Evolutionary conservation across 2,329 filamentous ascomycete genomes (phyloP).

Genomic region (Aspergillus sp.): DNA sequence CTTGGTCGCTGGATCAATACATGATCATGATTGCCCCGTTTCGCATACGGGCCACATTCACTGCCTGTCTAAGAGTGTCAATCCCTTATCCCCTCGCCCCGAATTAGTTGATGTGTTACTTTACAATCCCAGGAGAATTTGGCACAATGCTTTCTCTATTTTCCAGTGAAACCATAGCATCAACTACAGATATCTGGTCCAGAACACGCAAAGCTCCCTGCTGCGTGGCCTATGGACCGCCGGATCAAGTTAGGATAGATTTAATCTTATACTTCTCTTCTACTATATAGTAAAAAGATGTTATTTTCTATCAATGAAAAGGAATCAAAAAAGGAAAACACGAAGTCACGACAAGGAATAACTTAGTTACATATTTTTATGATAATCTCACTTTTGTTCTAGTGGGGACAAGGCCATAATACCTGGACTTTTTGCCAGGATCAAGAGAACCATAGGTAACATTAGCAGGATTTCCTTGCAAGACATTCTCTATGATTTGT

Average conservation of each 20-base stretch:
- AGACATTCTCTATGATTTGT: background rate
- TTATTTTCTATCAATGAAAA: background rate
- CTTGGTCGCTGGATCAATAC: conserved; percentile 28
- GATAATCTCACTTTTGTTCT: background rate
- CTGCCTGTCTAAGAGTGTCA: conserved; percentile 31
- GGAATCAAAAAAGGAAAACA: background rate
- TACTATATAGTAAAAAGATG: background rate
- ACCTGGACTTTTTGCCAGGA: too few species aligned
- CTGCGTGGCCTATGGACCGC: background rate
- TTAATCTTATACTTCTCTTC: background rate
- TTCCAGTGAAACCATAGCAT: conserved; percentile 34
- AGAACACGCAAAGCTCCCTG: background rate
- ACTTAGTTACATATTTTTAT: background rate
- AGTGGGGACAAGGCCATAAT: too few species aligned
- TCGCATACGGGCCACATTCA: conserved; percentile 31
- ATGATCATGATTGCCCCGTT: conserved; percentile 40
- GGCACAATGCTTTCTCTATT: conserved; percentile 18
- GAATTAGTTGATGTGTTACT: background rate
- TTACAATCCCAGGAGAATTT: background rate
- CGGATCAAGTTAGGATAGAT: background rate
- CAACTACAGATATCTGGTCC: conserved; percentile 16
- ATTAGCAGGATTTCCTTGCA: background rate
- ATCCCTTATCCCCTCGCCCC: conserved; percentile 31
- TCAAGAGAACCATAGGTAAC: too few species aligned
- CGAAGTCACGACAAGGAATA: background rate